A percentile compares a stretch with the other conserved stretches of the same genome.
Evolutionary conservation across 2,329 filamentous ascomycete species (phyloP).

Genomic region (Sarocladium strictum): DNA sequence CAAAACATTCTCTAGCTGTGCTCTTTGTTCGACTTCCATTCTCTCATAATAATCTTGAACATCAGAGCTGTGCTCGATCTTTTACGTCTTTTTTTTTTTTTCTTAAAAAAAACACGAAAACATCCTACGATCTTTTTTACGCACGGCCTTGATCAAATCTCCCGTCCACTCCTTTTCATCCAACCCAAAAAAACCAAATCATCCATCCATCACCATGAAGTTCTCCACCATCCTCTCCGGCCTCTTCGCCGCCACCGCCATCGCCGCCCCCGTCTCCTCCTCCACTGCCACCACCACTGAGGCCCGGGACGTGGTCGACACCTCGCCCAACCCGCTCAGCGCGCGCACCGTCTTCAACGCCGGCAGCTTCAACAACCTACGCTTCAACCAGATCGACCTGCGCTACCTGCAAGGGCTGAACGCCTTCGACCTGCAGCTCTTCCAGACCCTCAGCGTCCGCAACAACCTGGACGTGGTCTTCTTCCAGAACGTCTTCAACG

Average conservation of each 20-base stretch:
- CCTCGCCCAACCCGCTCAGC: slow-evolving; percentile 28
- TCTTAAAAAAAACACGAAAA: too few relatives aligned
- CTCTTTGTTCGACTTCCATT: slow-evolving; percentile 9
- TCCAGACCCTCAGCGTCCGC: slow-evolving; percentile 31
- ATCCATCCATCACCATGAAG: slow-evolving; percentile 41
- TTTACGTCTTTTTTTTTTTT: slow-evolving; percentile 7
- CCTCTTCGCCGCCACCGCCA: slow-evolving; percentile 37
- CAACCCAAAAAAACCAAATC: slow-evolving; percentile 14
- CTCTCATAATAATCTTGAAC: slow-evolving; percentile 7
- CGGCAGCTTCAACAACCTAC: slow-evolving; percentile 32
- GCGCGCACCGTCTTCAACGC: slow-evolving; percentile 32
- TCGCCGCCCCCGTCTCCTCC: slow-evolving; percentile 34
- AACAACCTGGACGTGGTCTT: slow-evolving; percentile 39
- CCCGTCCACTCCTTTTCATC: slow-evolving; percentile 13
- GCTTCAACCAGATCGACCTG: slow-evolving; percentile 33
- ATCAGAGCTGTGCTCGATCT: slow-evolving; percentile 8
- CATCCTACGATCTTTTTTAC: slow-evolving; percentile 10
- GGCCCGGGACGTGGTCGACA: slow-evolving; percentile 13
- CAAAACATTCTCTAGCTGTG: slow-evolving; percentile 1
- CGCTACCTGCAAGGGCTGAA: slow-evolving; percentile 43
- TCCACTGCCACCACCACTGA: slow-evolving; percentile 11
- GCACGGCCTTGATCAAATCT: slow-evolving; percentile 9
- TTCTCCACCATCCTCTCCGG: slow-evolving; percentile 37
- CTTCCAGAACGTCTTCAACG: slow-evolving; percentile 36
- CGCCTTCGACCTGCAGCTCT: slow-evolving; percentile 36